Evolutionary conservation across 1,284 basidiomycete species (phyloP).

Genomic region (Somion occarium): DNA sequence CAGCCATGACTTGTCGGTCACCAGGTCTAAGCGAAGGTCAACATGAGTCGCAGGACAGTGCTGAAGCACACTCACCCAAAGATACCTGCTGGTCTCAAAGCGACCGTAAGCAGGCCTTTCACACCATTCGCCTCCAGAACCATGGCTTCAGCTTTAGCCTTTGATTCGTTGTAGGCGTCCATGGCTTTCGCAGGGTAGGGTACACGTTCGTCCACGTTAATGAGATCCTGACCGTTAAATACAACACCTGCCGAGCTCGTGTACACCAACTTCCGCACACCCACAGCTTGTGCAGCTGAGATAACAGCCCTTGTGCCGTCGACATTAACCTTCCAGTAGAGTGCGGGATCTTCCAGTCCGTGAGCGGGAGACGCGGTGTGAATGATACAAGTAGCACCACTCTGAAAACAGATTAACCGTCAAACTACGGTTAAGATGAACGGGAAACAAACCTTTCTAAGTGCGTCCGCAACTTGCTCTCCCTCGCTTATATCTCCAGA

Average conservation of each 20-base stretch:
- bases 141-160: conserved; percentile 84
- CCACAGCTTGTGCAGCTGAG: conserved; percentile 67
- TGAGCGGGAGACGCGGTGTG: conserved; percentile 93
- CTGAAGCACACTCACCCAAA: conserved; percentile 63
- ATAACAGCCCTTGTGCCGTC: conserved; percentile 88
- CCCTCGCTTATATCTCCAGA: conserved; percentile 83
- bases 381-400: conserved; percentile 82
- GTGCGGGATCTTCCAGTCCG: conserved; percentile 61
- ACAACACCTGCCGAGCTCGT: conserved; percentile 94
- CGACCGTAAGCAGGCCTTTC: conserved; percentile 82
- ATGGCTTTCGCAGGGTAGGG: conserved; percentile 72
- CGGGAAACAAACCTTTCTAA: conserved; percentile 57
- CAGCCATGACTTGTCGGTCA: conserved; percentile 84
- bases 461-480: conserved; percentile 63
- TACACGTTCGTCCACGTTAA: conserved; percentile 88
- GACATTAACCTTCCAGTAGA: conserved; percentile 95
- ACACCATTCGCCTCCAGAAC: conserved; percentile 86
- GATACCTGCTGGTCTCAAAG: conserved; percentile 92
- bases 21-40: conserved; percentile 58
- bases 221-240: conserved; percentile 80
- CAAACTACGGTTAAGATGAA: conserved; percentile 7
- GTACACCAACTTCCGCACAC: conserved; percentile 87
- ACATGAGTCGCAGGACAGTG: neutral
- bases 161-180: conserved; percentile 97
- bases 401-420: conserved; percentile 36